Percentiles rank a stretch among this genome's conserved stretches.
phyloP scores from a whole-genome alignment of 2,329 filamentous ascomycete species.

The Scedosporium aurantiacum region DNA sequence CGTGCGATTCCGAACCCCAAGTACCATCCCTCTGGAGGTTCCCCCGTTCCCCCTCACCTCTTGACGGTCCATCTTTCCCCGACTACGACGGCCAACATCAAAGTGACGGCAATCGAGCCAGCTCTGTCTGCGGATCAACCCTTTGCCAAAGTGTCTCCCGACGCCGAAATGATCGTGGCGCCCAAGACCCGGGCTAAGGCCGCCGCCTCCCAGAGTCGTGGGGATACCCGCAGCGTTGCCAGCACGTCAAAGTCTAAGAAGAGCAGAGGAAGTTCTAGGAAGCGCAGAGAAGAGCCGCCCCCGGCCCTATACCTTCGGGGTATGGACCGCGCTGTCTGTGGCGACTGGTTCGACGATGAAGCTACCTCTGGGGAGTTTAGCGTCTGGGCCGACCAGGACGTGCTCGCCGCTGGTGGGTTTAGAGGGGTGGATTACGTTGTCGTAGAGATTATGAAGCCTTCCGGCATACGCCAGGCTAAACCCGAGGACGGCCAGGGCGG shows the following conservation, averaged over 20 bases:
- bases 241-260: slow-evolving; percentile 71
- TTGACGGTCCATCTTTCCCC: slow-evolving; percentile 88
- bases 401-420: slow-evolving; percentile 60
- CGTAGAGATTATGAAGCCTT: slow-evolving; percentile 79
- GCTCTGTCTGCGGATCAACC: slow-evolving; percentile 53
- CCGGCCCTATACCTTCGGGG: slow-evolving; percentile 69
- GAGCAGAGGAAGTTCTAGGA: slow-evolving; percentile 59
- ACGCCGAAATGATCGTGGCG: slow-evolving; percentile 94
- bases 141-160: slow-evolving; percentile 86
- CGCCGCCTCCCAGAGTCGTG: slow-evolving; percentile 33
- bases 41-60: slow-evolving; percentile 54
- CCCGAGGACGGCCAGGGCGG: slow-evolving; percentile 52
- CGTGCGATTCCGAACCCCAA: slow-evolving; percentile 82
- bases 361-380: slow-evolving; percentile 42
- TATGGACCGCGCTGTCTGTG: slow-evolving; percentile 57
- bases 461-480: slow-evolving; percentile 60
- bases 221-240: slow-evolving; percentile 68
- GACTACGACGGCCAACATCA: slow-evolving; percentile 88
- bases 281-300: slow-evolving; percentile 51
- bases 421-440: slow-evolving; percentile 66
- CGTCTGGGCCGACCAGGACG: slow-evolving; percentile 76
- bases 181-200: slow-evolving; percentile 75
- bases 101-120: slow-evolving; percentile 73
- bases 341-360: slow-evolving; percentile 70
- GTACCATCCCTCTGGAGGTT: slow-evolving; percentile 41